Percentiles rank a stretch among this genome's conserved stretches.
phyloP scores from a whole-genome alignment of 2,329 filamentous ascomycete species.

The Fusarium sarcochroum region DNA sequence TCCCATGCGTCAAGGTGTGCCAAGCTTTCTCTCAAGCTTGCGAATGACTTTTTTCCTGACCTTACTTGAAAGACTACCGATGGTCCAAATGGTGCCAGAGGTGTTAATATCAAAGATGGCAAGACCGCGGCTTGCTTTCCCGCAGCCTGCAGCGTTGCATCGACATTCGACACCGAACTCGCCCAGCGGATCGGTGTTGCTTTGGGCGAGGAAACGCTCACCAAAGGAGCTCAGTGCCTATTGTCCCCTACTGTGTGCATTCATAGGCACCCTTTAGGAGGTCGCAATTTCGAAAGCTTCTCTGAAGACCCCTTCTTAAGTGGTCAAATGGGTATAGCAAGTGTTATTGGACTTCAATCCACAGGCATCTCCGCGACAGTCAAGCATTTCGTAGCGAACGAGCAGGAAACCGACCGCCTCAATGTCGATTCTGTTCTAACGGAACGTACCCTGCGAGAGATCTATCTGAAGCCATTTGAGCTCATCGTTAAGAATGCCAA shows the following conservation, averaged over 20 bases:
- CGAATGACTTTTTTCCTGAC: too few relatives aligned
- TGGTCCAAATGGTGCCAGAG: conserved; percentile 42
- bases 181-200: conserved; percentile 68
- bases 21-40: too few relatives aligned
- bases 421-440: conserved; percentile 41
- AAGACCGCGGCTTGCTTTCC: conserved; percentile 43
- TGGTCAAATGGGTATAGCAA: conserved; percentile 28
- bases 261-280: conserved; percentile 41
- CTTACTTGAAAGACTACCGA: not conserved
- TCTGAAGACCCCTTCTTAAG: conserved; percentile 41
- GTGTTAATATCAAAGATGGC: conserved; percentile 32
- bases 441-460: conserved; percentile 42
- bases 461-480: conserved; percentile 56
- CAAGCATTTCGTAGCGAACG: conserved; percentile 61
- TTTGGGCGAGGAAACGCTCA: conserved; percentile 65
- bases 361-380: conserved; percentile 57
- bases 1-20: too few relatives aligned
- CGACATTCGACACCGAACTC: conserved; percentile 73
- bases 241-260: conserved; percentile 49
- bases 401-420: conserved; percentile 48
- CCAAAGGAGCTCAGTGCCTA: conserved; percentile 78
- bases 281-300: conserved; percentile 43
- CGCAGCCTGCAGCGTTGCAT: conserved; percentile 62
- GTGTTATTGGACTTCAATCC: conserved; percentile 53
- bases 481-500: conserved; percentile 55